These are phyloP conservation scores for Candida sithepensis DNA, from an alignment of 805 yeast species.

Conservation along the genomic window DNA sequence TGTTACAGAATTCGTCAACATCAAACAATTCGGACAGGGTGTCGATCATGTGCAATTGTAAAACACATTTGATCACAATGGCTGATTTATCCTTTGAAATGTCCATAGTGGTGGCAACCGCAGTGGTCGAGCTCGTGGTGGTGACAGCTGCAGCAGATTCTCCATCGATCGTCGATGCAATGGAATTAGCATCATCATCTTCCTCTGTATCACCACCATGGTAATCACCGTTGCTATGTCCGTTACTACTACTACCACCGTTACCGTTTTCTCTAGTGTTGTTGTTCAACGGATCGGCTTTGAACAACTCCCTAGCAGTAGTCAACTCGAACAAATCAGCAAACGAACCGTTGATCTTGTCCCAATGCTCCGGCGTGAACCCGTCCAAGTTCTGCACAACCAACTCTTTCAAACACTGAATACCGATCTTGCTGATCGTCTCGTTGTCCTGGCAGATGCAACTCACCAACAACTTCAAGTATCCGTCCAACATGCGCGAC, in stretches of 20 bases:
- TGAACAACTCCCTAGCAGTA: conserved; percentile 81
- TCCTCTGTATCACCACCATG: not conserved
- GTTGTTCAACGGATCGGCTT: conserved; percentile 45
- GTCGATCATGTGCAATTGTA: conserved; percentile 87
- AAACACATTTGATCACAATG: conserved; percentile 87
- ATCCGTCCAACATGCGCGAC: conserved; percentile 71
- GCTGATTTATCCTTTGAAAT: conserved; percentile 59
- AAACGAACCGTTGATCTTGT: conserved; percentile 59
- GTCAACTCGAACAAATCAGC: conserved; percentile 71
- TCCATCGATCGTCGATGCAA: conserved; percentile 28
- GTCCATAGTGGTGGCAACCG: conserved; percentile 24
- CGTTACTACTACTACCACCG: conserved; percentile 29
- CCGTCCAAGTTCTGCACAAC: conserved; percentile 69
- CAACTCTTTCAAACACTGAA: conserved; percentile 79
- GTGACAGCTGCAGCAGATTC: not conserved
- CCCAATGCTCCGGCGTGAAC: conserved; percentile 73
- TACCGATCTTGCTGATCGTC: conserved; percentile 92
- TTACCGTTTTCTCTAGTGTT: conserved; percentile 22
- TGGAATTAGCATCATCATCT: not conserved
- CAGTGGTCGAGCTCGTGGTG: no score
- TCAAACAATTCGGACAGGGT: conserved; percentile 77
- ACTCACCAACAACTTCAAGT: conserved; percentile 69
- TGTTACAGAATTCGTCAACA: conserved; percentile 59
- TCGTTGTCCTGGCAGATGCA: conserved; percentile 97
- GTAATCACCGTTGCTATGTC: conserved; percentile 1